Evolutionary conservation across 768 basidiomycete species (phyloP).

Genomic region (Phylloporus arenicola): DNA sequence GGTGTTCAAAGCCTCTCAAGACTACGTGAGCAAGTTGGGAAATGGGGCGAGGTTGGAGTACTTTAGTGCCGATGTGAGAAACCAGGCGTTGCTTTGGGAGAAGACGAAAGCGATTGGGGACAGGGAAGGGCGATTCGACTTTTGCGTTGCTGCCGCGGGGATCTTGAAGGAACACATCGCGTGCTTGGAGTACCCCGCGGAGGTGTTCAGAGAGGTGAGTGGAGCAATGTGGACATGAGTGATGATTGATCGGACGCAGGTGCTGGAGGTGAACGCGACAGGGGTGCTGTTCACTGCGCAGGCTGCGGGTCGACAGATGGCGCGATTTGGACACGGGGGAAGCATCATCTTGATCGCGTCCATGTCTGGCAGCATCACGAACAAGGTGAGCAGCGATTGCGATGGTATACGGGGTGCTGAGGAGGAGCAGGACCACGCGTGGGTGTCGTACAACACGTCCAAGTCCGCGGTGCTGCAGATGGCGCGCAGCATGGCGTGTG

Average conservation of each 20-base stretch:
- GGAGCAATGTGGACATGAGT: background rate
- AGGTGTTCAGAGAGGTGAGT: constrained; percentile 58
- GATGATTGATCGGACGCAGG: constrained; percentile 35
- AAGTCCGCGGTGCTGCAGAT: constrained; percentile 78
- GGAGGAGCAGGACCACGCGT: constrained; percentile 54
- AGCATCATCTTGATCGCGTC: constrained; percentile 58
- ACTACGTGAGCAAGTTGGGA: constrained; percentile 45
- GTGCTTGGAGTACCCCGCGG: constrained; percentile 60
- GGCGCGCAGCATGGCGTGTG: constrained; percentile 78
- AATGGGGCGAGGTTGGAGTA: constrained; percentile 51
- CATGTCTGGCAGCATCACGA: constrained; percentile 66
- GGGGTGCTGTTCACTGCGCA: constrained; percentile 59
- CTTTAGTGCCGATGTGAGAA: constrained; percentile 55
- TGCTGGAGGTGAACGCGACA: constrained; percentile 60
- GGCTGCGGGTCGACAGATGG: constrained; percentile 57
- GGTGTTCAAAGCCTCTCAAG: constrained; percentile 51
- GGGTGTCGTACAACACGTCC: constrained; percentile 73
- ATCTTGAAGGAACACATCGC: constrained; percentile 55
- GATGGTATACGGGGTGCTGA: background rate
- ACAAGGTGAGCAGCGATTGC: constrained; percentile 42
- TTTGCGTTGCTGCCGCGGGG: constrained; percentile 75
- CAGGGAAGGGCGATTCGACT: constrained; percentile 65
- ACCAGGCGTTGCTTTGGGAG: constrained; percentile 58
- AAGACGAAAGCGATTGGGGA: constrained; percentile 56
- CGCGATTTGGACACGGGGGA: constrained; percentile 40